Conservation (phyloP, 2,329 filamentous ascomycete genomes). For the Graphium sp. region DNA sequence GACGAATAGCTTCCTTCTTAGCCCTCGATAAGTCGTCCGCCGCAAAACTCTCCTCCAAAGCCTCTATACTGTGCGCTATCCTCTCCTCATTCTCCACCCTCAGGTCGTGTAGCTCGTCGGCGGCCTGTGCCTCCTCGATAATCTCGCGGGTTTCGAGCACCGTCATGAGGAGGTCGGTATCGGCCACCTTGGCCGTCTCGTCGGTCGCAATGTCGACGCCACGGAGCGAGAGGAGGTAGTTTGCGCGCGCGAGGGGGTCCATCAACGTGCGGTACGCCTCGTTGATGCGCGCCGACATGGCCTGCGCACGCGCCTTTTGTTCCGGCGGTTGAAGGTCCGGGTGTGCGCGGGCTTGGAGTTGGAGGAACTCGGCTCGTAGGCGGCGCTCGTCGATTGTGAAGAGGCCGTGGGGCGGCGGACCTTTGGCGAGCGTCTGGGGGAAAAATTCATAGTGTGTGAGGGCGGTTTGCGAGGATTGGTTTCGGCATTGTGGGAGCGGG, state of each 20-base stretch:
- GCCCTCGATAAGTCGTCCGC: conserved; percentile 49
- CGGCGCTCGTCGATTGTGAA: conserved; percentile 57
- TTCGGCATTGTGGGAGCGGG: neutral
- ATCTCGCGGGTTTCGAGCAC: conserved; percentile 67
- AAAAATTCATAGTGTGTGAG: conserved; percentile 77
- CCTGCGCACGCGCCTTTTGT: conserved; percentile 49
- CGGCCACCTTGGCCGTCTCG: conserved; percentile 54
- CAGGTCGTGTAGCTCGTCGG: conserved; percentile 46
- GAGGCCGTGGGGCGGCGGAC: conserved; percentile 59
- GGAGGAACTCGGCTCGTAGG: conserved; percentile 73
- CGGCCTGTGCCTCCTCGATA: conserved; percentile 53
- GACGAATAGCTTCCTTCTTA: conserved; percentile 52
- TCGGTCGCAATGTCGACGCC: conserved; percentile 68
- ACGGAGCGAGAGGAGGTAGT: conserved; percentile 64
- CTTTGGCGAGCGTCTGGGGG: conserved; percentile 56
- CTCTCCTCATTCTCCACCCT: conserved; percentile 49
- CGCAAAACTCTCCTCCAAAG: conserved; percentile 48
- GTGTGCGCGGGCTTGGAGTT: conserved; percentile 61
- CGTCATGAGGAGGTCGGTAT: conserved; percentile 53
- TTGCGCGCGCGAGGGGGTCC: conserved; percentile 66
- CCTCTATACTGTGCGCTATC: conserved; percentile 44
- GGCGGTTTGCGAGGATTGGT: neutral
- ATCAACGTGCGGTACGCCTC: conserved; percentile 77
- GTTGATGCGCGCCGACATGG: conserved; percentile 70
- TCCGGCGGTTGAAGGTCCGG: conserved; percentile 44